phyloP scores from a whole-genome alignment of 2,329 filamentous ascomycete genomes.

The Gyromitra esculenta region DNA sequence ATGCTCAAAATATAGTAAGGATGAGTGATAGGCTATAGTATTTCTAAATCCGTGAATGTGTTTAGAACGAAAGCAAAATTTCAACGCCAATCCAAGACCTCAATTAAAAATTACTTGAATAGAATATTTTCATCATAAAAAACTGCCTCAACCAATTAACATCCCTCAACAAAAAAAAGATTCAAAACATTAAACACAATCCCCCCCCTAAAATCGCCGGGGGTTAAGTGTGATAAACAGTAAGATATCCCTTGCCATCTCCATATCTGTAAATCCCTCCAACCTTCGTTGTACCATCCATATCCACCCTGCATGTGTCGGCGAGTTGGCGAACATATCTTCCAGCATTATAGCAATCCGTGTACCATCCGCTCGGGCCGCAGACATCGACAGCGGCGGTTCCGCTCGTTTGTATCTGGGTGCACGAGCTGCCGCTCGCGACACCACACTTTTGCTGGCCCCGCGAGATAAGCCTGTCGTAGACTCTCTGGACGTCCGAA shows the following conservation, averaged over 20 bases:
- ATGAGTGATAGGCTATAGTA: constrained; percentile 4
- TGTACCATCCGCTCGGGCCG: neutral
- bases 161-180: neutral
- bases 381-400: constrained; percentile 9
- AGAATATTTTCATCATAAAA: neutral
- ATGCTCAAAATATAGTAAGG: no score
- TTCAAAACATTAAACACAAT: neutral
- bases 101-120: constrained; percentile 12
- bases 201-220: neutral
- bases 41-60: no score
- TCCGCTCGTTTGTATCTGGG: constrained; percentile 3
- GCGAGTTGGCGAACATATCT: neutral
- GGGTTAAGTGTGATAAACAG: neutral
- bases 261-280: neutral
- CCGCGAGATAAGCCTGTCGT: constrained; percentile 1
- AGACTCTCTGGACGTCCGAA: neutral
- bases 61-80: neutral
- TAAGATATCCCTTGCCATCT: neutral
- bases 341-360: constrained; percentile 7
- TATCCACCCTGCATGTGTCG: neutral
- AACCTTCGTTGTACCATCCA: neutral
- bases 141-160: neutral
- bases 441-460: neutral
- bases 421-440: neutral
- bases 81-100: neutral